These are phyloP conservation scores for Phytophthora crassamura DNA, from an alignment of 352 stramenopile genomes.

Conservation along the genomic window DNA sequence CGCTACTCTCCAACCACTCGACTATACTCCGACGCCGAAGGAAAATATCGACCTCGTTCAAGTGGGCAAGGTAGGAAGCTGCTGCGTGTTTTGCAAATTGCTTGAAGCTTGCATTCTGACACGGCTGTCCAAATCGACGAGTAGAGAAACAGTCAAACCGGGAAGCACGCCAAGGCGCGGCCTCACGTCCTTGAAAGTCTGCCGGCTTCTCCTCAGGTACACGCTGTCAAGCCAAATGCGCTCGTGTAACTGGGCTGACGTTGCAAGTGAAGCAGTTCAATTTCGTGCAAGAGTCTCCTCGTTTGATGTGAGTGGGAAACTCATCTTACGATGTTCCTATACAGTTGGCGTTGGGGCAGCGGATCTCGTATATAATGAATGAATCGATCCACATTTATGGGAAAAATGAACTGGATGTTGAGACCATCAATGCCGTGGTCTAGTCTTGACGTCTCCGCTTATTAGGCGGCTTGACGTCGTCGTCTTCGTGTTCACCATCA, in stretches of 20 bases:
- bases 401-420: neutral
- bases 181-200: constrained; percentile 71
- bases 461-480: constrained; percentile 9
- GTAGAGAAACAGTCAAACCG: constrained; percentile 44
- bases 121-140: constrained; percentile 6
- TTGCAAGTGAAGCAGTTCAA: constrained; percentile 14
- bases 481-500: constrained; percentile 7
- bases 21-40: constrained; percentile 67
- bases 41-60: constrained; percentile 64
- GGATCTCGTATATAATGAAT: too few relatives aligned
- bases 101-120: neutral
- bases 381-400: neutral
- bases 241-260: constrained; percentile 9
- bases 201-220: constrained; percentile 46
- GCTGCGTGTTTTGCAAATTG: neutral
- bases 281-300: constrained; percentile 12
- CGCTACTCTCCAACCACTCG: constrained; percentile 63
- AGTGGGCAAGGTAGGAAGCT: constrained; percentile 53
- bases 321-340: neutral
- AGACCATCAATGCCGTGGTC: neutral
- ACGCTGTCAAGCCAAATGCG: constrained; percentile 5
- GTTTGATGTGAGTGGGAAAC: too few relatives aligned
- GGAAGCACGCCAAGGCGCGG: constrained; percentile 61
- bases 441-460: constrained; percentile 44
- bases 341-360: neutral